Evolutionary conservation across 1,139 yeast species (phyloP).

Genomic region (Suhomyces bribrorum): DNA sequence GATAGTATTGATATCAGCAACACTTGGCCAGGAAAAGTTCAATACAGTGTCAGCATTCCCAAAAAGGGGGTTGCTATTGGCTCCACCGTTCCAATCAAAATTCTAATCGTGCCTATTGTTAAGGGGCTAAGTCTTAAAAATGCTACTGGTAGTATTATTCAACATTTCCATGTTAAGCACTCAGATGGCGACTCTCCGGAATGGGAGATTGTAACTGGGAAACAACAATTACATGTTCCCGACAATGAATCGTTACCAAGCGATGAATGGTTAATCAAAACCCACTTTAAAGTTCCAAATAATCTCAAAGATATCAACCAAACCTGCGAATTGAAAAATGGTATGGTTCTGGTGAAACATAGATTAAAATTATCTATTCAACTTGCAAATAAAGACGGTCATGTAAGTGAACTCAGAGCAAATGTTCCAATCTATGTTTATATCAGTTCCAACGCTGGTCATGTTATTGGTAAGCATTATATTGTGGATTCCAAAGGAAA

Average conservation of each 20-base stretch:
- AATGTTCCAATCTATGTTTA: constrained; percentile 64
- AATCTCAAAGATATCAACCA: constrained; percentile 56
- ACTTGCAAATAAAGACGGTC: constrained; percentile 61
- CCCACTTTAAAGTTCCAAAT: constrained; percentile 52
- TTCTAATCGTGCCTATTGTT: constrained; percentile 58
- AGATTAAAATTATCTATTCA: constrained; percentile 58
- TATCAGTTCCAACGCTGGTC: constrained; percentile 53
- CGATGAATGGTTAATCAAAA: constrained; percentile 55
- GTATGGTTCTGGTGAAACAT: constrained; percentile 59
- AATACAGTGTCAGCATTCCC: constrained; percentile 59
- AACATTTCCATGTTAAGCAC: constrained; percentile 45
- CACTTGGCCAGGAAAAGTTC: constrained; percentile 66
- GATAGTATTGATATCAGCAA: constrained; percentile 62
- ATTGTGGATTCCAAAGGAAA: constrained; percentile 51
- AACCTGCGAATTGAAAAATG: constrained; percentile 52
- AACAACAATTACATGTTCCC: constrained; percentile 31
- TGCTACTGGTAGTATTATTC: constrained; percentile 52
- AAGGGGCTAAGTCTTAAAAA: constrained; percentile 56
- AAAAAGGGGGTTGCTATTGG: constrained; percentile 65
- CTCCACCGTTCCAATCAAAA: constrained; percentile 50
- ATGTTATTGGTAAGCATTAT: constrained; percentile 52
- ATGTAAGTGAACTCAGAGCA: constrained; percentile 67
- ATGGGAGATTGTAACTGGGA: constrained; percentile 42
- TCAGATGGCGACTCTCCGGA: constrained; percentile 44
- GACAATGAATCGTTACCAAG: constrained; percentile 29